Base-by-base conservation (phyloP, 768 basidiomycete species). In the Pleurotus sapidus region DNA sequence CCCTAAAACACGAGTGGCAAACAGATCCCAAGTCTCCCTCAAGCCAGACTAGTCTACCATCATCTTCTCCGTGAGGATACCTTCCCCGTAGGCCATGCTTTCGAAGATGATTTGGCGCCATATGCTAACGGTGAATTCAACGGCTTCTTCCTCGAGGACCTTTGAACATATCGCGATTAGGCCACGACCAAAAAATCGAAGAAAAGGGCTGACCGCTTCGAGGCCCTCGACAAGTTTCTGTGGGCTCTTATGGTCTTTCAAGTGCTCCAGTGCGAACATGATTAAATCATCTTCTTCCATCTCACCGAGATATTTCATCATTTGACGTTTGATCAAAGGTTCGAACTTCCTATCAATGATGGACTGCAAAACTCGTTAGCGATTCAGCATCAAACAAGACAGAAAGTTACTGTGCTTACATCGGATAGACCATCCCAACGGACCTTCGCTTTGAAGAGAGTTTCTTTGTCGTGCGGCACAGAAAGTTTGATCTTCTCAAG, bases 101-200 rank as follows among this genome's bases (percentile, higher is more conserved):
- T 98, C 95, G 68, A 96, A 96, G 50, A 94, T 91, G 63, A 96
- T 82, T 73, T 93, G 91, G 55, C 93, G 84, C 95, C 95, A 98
- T 48, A 97, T 78, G 59, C 80, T 80, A 64, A 87, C 70, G n/a
- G 84, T 78, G 57, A 95, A 82, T 59, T 93, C 87, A 24, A 76
- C 74, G 4, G 95, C 94, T 68, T 98, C 95, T 70, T 96, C 95
- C 67, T 94, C 94, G 37, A 98, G 77, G 3, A 97, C 92, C 95
- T 97, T 66, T 39, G 25, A 42, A 59, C 60, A 42, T 65, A 40
- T 17, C 34, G 4, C 40, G 23, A 27, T 4, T 53, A 23, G 49
- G 25, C 14, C 42, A n/a, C 15, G 40, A 14, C 50, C 38, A 42
- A 30, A 12, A 30, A 49, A 57, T n/a, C 40, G 17, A 38, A 3